Percentiles rank a stretch among this genome's conserved stretches.
phyloP scores from a whole-genome alignment of 768 basidiomycete genomes.

The Mycena kentingensis region DNA sequence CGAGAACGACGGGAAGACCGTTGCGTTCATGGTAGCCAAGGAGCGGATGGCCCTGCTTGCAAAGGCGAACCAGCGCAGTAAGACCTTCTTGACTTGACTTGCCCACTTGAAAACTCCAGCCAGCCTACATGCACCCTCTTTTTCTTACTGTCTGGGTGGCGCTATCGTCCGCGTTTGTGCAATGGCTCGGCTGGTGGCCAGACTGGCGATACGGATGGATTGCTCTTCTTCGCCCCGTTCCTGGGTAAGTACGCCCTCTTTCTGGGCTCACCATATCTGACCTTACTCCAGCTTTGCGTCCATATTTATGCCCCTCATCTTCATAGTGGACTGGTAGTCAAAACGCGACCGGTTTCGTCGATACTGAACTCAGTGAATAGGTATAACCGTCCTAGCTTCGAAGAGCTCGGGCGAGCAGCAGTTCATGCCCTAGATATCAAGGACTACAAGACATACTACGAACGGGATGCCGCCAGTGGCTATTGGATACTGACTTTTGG shows the following conservation, averaged over 20 bases:
- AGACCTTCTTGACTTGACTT: background rate
- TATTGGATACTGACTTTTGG: slow-evolving; percentile 70
- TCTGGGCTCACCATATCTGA: background rate
- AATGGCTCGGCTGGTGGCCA: slow-evolving; percentile 73
- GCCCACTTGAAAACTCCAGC: slow-evolving; percentile 5
- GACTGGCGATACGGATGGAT: slow-evolving; percentile 41
- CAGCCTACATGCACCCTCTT: slow-evolving; percentile 62
- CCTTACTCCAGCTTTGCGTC: slow-evolving; percentile 46
- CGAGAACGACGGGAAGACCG: slow-evolving; percentile 55
- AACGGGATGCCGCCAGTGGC: slow-evolving; percentile 61
- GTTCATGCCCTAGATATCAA: slow-evolving; percentile 59
- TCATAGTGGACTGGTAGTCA: slow-evolving; percentile 72
- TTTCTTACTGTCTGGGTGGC: slow-evolving; percentile 62
- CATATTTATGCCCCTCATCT: slow-evolving; percentile 63
- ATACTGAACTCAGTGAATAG: slow-evolving; percentile 47
- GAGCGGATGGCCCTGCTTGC: slow-evolving; percentile 68
- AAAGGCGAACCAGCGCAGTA: slow-evolving; percentile 63
- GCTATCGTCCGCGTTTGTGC: slow-evolving; percentile 58
- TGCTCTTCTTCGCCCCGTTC: slow-evolving; percentile 61
- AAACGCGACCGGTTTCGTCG: slow-evolving; percentile 22
- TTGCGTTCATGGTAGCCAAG: slow-evolving; percentile 67
- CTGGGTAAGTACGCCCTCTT: slow-evolving; percentile 35
- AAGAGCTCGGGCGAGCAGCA: slow-evolving; percentile 50
- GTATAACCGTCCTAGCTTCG: slow-evolving; percentile 73
- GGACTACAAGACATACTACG: slow-evolving; percentile 57